Base-by-base conservation (phyloP, 2,329 filamentous ascomycete species). In the Nigrograna mackinnonii region DNA sequence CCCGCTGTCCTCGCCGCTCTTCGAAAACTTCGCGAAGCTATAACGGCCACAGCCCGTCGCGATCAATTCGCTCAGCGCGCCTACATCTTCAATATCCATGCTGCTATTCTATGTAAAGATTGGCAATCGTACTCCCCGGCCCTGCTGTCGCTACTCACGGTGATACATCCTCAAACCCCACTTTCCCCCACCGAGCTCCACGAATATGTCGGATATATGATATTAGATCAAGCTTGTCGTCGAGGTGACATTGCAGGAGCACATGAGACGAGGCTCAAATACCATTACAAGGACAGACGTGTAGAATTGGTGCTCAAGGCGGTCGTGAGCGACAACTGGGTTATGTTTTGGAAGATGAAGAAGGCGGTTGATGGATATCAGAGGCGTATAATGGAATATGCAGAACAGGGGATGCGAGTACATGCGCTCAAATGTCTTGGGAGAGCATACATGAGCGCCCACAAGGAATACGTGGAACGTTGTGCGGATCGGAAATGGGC, bases 51-150 rank as follows among this genome's bases (percentile, higher is more conserved):
- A 6, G 82, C 84, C 39, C 83, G 91, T 16, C 75, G 78, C 24
- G 88, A 96, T 62, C 76, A 82, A 39, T 99, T 99, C 68, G 85
- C 92, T 1, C 83, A 87, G n/a, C 85, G 91, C 55, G 89, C 85
- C 13, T 96, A 97, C 70, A 83, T 95, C 49, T 97, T 97, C 75
- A 90, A 89, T 58, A 89, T 95, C 57, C 86, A 91, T 41, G 78
- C 91, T 19, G 85, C 88, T 18, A 85, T 99, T 49, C 80, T 96
- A 22, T 83, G 87, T 43, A 83, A 85, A 50, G 86, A 95, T 55
- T 87, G 86, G 55, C 89, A 95, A 55, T 91, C 91, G 1, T 99
- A 97, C 67, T 86, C 92, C 50, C 90, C 92, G 0, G 90, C 92
- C 1, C 81, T 97, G 17, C 79, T 87, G 28, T 84, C 95, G 57